phyloP scores from a whole-genome alignment of 495 filamentous ascomycete genomes.

The Penicillium flavigenum region DNA sequence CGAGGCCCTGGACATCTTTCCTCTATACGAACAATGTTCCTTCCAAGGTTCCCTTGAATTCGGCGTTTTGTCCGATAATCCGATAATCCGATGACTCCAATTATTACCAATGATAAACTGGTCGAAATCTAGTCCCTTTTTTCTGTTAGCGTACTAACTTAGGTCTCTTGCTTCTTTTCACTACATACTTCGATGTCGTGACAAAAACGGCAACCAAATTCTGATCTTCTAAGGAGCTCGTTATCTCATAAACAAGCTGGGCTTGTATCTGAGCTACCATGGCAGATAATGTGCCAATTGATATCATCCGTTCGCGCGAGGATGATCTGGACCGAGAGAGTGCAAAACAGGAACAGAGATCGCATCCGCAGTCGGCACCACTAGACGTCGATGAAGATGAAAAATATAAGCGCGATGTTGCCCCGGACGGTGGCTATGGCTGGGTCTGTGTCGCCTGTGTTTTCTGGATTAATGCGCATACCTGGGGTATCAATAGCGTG shows the following conservation, averaged over 20 bases:
- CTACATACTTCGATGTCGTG: slow-evolving; percentile 13
- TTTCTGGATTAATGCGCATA: slow-evolving; percentile 56
- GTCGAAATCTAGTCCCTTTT: neutral
- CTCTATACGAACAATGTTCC: slow-evolving; percentile 3
- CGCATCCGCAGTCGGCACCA: slow-evolving; percentile 14
- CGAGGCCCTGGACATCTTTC: slow-evolving; percentile 11
- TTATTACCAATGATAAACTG: slow-evolving; percentile 7
- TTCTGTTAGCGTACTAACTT: neutral
- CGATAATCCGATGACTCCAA: slow-evolving; percentile 7
- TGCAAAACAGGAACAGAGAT: slow-evolving; percentile 10
- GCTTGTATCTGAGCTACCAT: slow-evolving; percentile 20
- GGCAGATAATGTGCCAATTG: slow-evolving; percentile 39
- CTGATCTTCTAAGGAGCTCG: neutral
- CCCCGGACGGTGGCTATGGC: slow-evolving; percentile 56
- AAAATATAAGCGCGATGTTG: slow-evolving; percentile 38
- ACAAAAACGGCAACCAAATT: slow-evolving; percentile 19
- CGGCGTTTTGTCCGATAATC: slow-evolving; percentile 5
- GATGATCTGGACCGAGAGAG: slow-evolving; percentile 21
- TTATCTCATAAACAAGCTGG: neutral
- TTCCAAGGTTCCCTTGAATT: neutral
- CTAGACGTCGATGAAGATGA: slow-evolving; percentile 24
- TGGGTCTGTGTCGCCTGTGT: slow-evolving; percentile 53
- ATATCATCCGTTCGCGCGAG: slow-evolving; percentile 36
- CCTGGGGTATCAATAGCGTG: slow-evolving; percentile 56
- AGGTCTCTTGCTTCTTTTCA: neutral